Evolutionary conservation across 1,139 yeast species (phyloP).

Genomic region (Taphrina betulina): DNA sequence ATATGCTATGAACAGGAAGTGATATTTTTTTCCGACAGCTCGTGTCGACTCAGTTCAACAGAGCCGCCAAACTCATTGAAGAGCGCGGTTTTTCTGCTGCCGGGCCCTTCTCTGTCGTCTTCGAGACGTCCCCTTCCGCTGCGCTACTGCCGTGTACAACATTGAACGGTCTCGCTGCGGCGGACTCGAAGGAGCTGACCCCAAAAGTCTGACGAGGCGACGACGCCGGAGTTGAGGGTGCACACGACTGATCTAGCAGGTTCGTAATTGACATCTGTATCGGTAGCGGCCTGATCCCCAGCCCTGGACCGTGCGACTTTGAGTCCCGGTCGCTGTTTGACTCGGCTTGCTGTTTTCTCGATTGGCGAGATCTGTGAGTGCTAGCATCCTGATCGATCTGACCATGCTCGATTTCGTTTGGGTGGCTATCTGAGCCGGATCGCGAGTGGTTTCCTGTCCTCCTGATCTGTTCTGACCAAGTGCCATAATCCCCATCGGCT

Average conservation of each 20-base stretch:
- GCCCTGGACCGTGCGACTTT: too few relatives aligned
- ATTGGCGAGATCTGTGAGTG: neutral
- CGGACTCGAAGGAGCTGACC: constrained; percentile 10
- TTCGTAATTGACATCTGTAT: neutral
- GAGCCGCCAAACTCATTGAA: constrained; percentile 9
- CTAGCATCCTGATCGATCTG: neutral
- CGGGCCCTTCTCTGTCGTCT: neutral
- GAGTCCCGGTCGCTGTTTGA: too few relatives aligned
- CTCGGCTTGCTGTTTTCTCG: neutral
- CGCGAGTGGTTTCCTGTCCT: too few relatives aligned
- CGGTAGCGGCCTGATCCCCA: neutral
- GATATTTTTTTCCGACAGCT: too few relatives aligned
- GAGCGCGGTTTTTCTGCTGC: constrained; percentile 2
- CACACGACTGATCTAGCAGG: neutral
- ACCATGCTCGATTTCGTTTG: neutral
- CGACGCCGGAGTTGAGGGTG: neutral
- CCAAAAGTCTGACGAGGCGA: neutral
- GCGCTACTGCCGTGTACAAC: neutral
- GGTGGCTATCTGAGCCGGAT: too few relatives aligned
- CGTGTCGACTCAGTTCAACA: constrained; percentile 12
- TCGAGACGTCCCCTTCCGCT: too few relatives aligned
- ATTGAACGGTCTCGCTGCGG: constrained; percentile 2
- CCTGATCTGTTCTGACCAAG: too few relatives aligned
- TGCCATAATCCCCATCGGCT: too few relatives aligned
- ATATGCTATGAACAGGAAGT: too few relatives aligned